Evolutionary conservation across 2,329 filamentous ascomycete genomes (phyloP).

Genomic region (Immersiporthe knoxdaviesiana): DNA sequence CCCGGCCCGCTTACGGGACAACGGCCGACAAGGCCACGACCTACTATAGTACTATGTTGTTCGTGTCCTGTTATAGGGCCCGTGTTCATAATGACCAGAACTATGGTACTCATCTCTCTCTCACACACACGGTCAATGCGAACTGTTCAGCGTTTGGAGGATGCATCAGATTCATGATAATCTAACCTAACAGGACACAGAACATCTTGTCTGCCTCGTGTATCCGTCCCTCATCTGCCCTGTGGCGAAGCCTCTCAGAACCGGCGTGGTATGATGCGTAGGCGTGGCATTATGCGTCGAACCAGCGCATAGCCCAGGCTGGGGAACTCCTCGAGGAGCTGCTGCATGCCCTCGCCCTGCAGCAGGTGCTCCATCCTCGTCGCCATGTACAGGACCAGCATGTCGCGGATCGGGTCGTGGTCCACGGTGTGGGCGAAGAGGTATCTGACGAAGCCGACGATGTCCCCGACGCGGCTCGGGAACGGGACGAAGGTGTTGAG

Average conservation of each 20-base stretch:
- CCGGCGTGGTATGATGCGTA: too few relatives aligned
- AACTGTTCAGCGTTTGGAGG: background rate
- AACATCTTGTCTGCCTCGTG: too few relatives aligned
- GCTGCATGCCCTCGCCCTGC: background rate
- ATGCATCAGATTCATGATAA: background rate
- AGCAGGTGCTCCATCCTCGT: conserved; percentile 10
- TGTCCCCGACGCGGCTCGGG: background rate
- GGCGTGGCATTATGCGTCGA: too few relatives aligned
- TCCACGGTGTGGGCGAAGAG: conserved; percentile 3
- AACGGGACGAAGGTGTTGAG: conserved; percentile 7
- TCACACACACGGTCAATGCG: background rate
- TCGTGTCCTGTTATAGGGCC: conserved; percentile 5
- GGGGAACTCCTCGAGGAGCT: background rate
- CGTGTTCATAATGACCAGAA: background rate
- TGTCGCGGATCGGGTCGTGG: conserved; percentile 10
- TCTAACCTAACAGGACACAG: background rate
- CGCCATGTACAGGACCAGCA: conserved; percentile 13
- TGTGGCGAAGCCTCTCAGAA: too few relatives aligned
- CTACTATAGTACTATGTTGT: background rate
- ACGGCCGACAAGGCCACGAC: background rate
- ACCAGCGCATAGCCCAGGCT: background rate
- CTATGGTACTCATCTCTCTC: background rate
- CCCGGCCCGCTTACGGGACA: background rate
- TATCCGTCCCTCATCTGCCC: too few relatives aligned
- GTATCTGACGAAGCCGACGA: background rate